Evolutionary conservation across 2,329 filamentous ascomycete species (phyloP).

Genomic region (Aspergillus calidoustus): DNA sequence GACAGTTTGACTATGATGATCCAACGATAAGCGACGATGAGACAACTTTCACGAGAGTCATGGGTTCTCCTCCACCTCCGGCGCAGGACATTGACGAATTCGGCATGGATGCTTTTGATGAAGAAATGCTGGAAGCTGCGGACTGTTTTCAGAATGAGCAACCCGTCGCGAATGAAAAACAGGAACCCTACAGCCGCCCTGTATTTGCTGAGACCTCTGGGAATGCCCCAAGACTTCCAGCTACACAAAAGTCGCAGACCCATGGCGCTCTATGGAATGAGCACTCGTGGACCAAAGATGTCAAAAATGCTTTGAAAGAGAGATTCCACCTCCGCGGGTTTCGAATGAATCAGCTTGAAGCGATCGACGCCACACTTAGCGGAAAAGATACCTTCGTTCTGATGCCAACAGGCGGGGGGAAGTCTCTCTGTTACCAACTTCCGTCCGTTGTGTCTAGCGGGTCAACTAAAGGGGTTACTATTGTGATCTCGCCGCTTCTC

Average conservation of each 20-base stretch:
- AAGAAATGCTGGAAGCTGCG: conserved; percentile 52
- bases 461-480: conserved; percentile 79
- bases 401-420: conserved; percentile 97
- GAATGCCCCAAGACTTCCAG: conserved; percentile 38
- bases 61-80: conserved; percentile 42
- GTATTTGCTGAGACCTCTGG: conserved; percentile 49
- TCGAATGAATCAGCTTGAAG: conserved; percentile 87
- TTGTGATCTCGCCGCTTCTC: conserved; percentile 92
- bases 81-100: conserved; percentile 43
- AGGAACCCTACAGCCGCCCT: conserved; percentile 32
- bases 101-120: conserved; percentile 49
- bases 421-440: conserved; percentile 94
- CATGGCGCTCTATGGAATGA: conserved; percentile 56
- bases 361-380: conserved; percentile 87
- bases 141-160: conserved; percentile 41
- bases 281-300: conserved; percentile 82
- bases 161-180: conserved; percentile 19
- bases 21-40: conserved; percentile 30
- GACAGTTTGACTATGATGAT: conserved; percentile 28
- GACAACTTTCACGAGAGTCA: conserved; percentile 44
- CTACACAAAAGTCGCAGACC: conserved; percentile 37
- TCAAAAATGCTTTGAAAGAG: conserved; percentile 78
- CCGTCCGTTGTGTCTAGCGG: conserved; percentile 83
- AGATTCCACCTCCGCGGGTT: conserved; percentile 86
- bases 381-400: conserved; percentile 92